Conservation (phyloP, 1,284 basidiomycete species). For the Lentinula novae-zelandiae region DNA sequence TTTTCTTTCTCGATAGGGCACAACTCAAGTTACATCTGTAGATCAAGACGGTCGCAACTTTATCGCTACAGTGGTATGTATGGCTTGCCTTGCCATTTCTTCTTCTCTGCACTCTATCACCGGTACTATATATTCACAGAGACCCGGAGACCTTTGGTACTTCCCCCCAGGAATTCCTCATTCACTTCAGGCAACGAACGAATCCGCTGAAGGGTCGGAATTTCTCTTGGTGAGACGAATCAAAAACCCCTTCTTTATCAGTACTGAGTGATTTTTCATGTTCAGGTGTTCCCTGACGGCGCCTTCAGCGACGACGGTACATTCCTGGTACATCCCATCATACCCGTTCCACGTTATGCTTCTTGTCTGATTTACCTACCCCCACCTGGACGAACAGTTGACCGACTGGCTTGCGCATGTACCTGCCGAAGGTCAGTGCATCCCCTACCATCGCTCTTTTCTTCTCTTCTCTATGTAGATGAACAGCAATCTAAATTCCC, state of each 20-base stretch:
- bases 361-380: conserved; percentile 3
- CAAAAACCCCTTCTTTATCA: conserved; percentile 16
- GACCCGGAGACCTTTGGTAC: conserved; percentile 53
- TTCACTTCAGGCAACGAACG: conserved; percentile 58
- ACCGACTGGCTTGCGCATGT: conserved; percentile 69
- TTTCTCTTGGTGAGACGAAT: conserved; percentile 53
- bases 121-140: conserved; percentile 32
- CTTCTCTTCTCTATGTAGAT: conserved; percentile 11
- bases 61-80: conserved; percentile 49
- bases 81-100: background rate
- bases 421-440: conserved; percentile 34
- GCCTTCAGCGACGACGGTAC: conserved; percentile 66
- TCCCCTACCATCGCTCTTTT: background rate
- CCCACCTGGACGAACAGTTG: conserved; percentile 29
- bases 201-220: conserved; percentile 56
- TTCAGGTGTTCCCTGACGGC: conserved; percentile 61
- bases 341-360: background rate
- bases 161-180: conserved; percentile 70
- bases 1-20: conserved; percentile 38
- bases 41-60: conserved; percentile 62
- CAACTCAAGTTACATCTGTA: conserved; percentile 59
- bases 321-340: conserved; percentile 44
- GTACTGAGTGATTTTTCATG: background rate
- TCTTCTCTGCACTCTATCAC: conserved; percentile 44
- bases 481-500: background rate